phyloP scores from a whole-genome alignment of 305 asterid species.

The Nicotiana rustica region DNA sequence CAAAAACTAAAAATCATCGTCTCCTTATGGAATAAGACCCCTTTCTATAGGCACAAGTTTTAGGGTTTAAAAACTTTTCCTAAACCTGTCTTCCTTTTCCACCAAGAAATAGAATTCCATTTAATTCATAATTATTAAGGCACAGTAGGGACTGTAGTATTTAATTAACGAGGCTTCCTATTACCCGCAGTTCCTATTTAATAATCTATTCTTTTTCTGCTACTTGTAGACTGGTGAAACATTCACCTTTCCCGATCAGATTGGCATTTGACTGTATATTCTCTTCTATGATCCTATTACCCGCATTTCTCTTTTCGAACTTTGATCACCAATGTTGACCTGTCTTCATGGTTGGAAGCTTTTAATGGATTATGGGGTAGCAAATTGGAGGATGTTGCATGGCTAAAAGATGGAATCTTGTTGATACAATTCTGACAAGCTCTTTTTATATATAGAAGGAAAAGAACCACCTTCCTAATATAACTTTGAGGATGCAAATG shows the following conservation, averaged over 20 bases:
- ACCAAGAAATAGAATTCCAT: too few species aligned
- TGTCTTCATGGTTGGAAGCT: background rate
- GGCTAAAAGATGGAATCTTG: background rate
- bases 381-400: background rate
- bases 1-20: too few species aligned
- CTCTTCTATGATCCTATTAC: background rate
- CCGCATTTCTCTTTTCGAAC: background rate
- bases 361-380: background rate
- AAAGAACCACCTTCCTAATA: background rate
- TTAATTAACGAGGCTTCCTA: too few species aligned
- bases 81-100: too few species aligned
- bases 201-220: background rate
- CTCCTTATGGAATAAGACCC: too few species aligned
- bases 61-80: too few species aligned
- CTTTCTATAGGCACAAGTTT: too few species aligned
- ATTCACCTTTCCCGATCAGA: background rate
- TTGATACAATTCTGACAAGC: background rate
- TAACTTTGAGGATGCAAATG: background rate
- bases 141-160: too few species aligned
- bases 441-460: background rate
- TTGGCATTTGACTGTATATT: background rate
- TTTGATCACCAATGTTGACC: background rate
- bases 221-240: background rate
- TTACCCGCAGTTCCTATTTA: background rate
- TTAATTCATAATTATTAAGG: too few species aligned